phyloP scores from a whole-genome alignment of 1,139 yeast species.

The Hyphopichia pseudoburtonii region DNA sequence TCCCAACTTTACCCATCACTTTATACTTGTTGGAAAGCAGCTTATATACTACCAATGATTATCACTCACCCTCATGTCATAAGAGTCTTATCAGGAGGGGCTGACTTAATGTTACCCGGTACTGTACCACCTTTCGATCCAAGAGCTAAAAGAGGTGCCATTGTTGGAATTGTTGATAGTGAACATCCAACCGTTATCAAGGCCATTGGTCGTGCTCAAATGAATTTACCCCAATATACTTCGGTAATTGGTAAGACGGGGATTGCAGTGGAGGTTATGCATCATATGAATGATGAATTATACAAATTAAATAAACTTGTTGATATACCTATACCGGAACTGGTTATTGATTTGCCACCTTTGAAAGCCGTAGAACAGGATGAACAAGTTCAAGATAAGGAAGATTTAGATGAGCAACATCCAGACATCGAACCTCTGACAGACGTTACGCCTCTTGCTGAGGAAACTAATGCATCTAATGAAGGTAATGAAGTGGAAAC shows the following conservation, averaged over 20 bases:
- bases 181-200: constrained; percentile 62
- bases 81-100: constrained; percentile 65
- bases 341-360: constrained; percentile 24
- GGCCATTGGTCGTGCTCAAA: constrained; percentile 71
- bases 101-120: constrained; percentile 91
- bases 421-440: constrained; percentile 4
- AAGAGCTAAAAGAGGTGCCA: constrained; percentile 42
- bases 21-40: constrained; percentile 69
- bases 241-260: constrained; percentile 58
- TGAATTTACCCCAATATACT: constrained; percentile 47
- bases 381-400: constrained; percentile 10
- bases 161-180: constrained; percentile 73
- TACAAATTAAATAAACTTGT: constrained; percentile 45
- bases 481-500: constrained; percentile 5
- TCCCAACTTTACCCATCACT: constrained; percentile 65
- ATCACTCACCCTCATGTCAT: constrained; percentile 75
- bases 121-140: constrained; percentile 74
- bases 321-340: constrained; percentile 42
- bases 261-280: constrained; percentile 64
- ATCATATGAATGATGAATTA: constrained; percentile 55
- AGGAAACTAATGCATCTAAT: neutral
- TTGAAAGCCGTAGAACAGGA: constrained; percentile 11
- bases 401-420: constrained; percentile 6
- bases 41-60: constrained; percentile 63
- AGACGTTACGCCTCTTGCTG: neutral